phyloP scores from a whole-genome alignment of 1,284 basidiomycete species.

The Mycena citricolor region DNA sequence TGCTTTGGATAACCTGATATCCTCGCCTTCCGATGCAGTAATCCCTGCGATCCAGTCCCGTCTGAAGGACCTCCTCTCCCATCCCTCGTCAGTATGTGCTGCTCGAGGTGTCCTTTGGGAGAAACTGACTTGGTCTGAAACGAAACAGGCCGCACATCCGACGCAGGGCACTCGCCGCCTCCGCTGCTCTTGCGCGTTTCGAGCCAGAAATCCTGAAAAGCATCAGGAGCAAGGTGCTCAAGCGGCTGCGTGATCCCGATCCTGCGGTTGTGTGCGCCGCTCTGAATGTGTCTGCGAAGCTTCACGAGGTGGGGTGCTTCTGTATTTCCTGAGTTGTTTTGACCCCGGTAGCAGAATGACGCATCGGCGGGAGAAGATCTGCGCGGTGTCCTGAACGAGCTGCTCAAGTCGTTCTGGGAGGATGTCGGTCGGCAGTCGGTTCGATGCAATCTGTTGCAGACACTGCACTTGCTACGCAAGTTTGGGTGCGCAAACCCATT shows the following conservation, averaged over 20 bases:
- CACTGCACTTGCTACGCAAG: conserved; percentile 24
- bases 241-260: conserved; percentile 49
- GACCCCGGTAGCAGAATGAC: not conserved
- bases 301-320: conserved; percentile 28
- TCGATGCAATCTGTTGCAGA: conserved; percentile 25
- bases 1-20: conserved; percentile 67
- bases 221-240: conserved; percentile 43
- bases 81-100: conserved; percentile 68
- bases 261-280: conserved; percentile 49
- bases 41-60: conserved; percentile 72
- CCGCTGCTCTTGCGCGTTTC: conserved; percentile 50
- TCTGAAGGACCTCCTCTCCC: conserved; percentile 60
- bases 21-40: conserved; percentile 57
- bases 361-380: conserved; percentile 10
- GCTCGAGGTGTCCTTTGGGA: not conserved
- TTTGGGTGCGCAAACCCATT: conserved; percentile 26
- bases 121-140: conserved; percentile 16
- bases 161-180: conserved; percentile 58
- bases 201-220: conserved; percentile 48
- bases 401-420: conserved; percentile 23
- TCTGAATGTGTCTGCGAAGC: conserved; percentile 35
- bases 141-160: conserved; percentile 54
- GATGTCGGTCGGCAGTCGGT: conserved; percentile 15
- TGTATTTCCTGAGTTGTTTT: conserved; percentile 14
- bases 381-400: conserved; percentile 19